Base-by-base conservation (phyloP, 768 basidiomycete genomes). In the Chalciporus sphaerocephalus region DNA sequence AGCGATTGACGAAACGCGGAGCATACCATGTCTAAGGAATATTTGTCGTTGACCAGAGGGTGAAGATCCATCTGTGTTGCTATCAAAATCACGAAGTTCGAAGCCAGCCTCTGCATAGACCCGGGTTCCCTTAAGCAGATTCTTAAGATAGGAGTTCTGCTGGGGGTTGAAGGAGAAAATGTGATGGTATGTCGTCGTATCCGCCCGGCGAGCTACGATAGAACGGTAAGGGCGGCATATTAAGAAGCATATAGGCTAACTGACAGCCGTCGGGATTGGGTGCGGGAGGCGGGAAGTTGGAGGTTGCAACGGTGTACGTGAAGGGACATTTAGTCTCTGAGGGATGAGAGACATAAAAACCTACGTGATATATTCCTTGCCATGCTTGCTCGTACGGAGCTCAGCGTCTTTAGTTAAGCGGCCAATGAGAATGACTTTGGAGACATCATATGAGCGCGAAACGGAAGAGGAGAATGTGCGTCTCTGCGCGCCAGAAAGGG, bases 51-150 rank as follows among this genome's bases (percentile, higher is more conserved):
- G 88, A 1, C 81, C 85, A 44, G 80, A 74, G 23, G 83, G 78
- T 1, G 85, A 78, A 40, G 74, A 66, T 2, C 86, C 73, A 41
- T 89, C 86, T 11, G 86, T 79, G 30, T 69, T 73, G 6, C 74
- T 64, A 32, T 85, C 84, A 8, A 88, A 78, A 47, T 91, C 86
- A 30, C 83, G 78, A 18, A 92, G 64, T 63, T 91, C 88, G 50
- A 76, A 91, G 53, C 71, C 74, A 22, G 89, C 83, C 63, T 94
- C 91, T 27, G 88, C 89, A 50, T 81, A 92, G 15, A 94, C 90
- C 47, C 71, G 80, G 39, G 77, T 69, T 5, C 91, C 91, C 52
- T 87, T 87, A 55, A 66, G 75, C 32, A 94, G 61, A 34, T 67
- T 79, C 47, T 69, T 72, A 27, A 94, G 76, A 56, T 77, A 88